Evolutionary conservation across 305 asterid species (phyloP), one percentile per base, ranked within the genome.

Genomic region (Plantago coronopus): DNA sequence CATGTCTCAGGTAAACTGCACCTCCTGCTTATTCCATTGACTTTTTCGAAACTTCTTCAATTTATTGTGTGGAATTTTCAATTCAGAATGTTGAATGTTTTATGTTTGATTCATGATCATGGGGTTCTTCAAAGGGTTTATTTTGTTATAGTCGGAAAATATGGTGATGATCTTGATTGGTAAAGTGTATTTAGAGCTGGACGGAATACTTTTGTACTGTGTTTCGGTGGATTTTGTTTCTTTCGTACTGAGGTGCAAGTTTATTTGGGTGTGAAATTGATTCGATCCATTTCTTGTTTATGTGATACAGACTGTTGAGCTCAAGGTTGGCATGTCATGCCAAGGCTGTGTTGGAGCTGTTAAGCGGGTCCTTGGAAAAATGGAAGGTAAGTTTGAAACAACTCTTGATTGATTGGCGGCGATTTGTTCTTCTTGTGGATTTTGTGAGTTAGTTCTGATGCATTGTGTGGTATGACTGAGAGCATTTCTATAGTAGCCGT

Each of bases 271-370:
- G 68, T 46, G 19, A 38, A n/a, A 29, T 47, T 15, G 13, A 19
- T 13, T 1, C 42, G 21, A 54, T 63, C n/a, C 34, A 23, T 27
- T 31, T 18, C 53, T 55, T 17, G 68, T 37, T 21, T 16, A 43
- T 17, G 37, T 63, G 70, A 84, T 23, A 5, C 42, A 91, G 97
- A 88, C 91, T 58, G 96, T 91, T 56, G 96, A 83, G 66, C 91
- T 91, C 63, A 91, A 86, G 74, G 98, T 91, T 69, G 87, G 76
- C 75, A 91, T 91, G 96, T 81, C 98, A 55, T 91, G 98, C 85
- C 85, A 81, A 77, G 98, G 98, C 51, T 91, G 96, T 23, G 86
- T 78, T 10, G 96, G 98, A 59, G 98, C 98, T 12, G 96, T 91
- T 64, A 81, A 82, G 72, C 77, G 98, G 77, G 95, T 84, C 68